Evolutionary conservation across 78 protist species (phyloP).

Genomic region (Dictyostelium discoideum): dicty_2.7 NC_007089.4:3146501-3147000

Average conservation of each 20-base stretch:
- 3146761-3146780: slow-evolving; percentile 55
- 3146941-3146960: too few relatives aligned
- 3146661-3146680: slow-evolving; percentile 36
- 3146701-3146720: slow-evolving; percentile 70
- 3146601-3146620: too few relatives aligned
- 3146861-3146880: slow-evolving; percentile 17
- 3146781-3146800: slow-evolving; percentile 67
- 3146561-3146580: too few relatives aligned
- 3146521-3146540: too few relatives aligned
- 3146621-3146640: neutral
- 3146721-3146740: slow-evolving; percentile 68
- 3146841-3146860: slow-evolving; percentile 68
- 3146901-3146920: too few relatives aligned
- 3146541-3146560: too few relatives aligned
- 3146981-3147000: slow-evolving; percentile 31
- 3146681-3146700: slow-evolving; percentile 57
- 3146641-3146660: slow-evolving; percentile 32
- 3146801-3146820: slow-evolving; percentile 48
- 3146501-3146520: too few relatives aligned
- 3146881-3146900: neutral
- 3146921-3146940: too few relatives aligned
- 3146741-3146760: slow-evolving; percentile 61
- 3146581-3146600: too few relatives aligned
- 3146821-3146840: slow-evolving; percentile 19
- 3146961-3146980: too few relatives aligned